Conservation (phyloP, 495 filamentous ascomycete genomes). For the Trichoderma virens region DNA sequence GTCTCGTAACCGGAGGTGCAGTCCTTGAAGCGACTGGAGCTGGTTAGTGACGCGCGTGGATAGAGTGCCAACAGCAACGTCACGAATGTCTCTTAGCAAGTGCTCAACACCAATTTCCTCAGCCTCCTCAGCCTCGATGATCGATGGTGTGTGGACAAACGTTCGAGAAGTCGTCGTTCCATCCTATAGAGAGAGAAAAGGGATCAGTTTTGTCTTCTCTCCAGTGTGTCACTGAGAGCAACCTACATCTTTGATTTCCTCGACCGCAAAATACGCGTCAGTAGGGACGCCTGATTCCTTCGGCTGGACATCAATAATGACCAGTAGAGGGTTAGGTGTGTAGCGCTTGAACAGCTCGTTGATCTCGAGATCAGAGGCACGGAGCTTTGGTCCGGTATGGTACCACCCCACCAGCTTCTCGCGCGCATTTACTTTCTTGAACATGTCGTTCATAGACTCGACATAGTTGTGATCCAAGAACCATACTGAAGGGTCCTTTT, state of each 20-base stretch:
- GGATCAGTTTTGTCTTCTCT: background rate
- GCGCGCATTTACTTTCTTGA: slow-evolving; percentile 98
- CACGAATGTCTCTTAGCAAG: slow-evolving; percentile 92
- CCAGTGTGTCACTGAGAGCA: background rate
- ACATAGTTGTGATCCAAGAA: slow-evolving; percentile 99
- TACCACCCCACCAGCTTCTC: slow-evolving; percentile 99
- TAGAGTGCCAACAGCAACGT: slow-evolving; percentile 97
- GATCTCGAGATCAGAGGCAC: slow-evolving; percentile 96
- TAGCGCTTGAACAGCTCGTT: slow-evolving; percentile 99
- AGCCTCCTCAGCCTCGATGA: slow-evolving; percentile 97
- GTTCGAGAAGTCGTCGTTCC: slow-evolving; percentile 95
- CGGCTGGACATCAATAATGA: slow-evolving; percentile 97
- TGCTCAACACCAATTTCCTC: slow-evolving; percentile 99
- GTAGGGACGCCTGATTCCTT: slow-evolving; percentile 97
- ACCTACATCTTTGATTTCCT: slow-evolving; percentile 98
- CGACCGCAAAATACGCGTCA: slow-evolving; percentile 97
- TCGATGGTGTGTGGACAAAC: slow-evolving; percentile 97
- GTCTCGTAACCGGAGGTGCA: slow-evolving; percentile 91
- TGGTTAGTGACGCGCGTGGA: slow-evolving; percentile 96
- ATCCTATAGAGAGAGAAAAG: slow-evolving; percentile 52
- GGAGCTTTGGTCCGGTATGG: slow-evolving; percentile 93
- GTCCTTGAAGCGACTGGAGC: slow-evolving; percentile 91
- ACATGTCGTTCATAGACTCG: slow-evolving; percentile 99
- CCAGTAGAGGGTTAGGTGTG: slow-evolving; percentile 88
- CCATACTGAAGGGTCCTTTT: slow-evolving; percentile 97